These are phyloP conservation scores for Parastagonospora avenae DNA, from an alignment of 2,329 filamentous ascomycete genomes.

Conservation along the genomic window DNA sequence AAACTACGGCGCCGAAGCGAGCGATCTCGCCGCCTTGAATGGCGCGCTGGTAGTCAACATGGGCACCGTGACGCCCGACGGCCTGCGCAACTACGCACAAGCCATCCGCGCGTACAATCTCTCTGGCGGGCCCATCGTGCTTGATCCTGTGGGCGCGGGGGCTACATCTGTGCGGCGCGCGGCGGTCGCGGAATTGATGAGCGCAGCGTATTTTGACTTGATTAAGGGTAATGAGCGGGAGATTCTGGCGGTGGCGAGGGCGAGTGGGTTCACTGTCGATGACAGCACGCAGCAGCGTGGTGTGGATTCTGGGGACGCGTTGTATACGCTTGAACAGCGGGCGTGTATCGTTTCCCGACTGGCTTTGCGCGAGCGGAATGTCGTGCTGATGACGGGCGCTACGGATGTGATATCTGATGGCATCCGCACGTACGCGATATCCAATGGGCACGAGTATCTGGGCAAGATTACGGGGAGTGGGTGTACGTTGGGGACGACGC, in stretches of 20 bases:
- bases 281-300: slow-evolving; percentile 69
- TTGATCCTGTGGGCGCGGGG: slow-evolving; percentile 90
- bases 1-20: slow-evolving; percentile 80
- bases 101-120: slow-evolving; percentile 83
- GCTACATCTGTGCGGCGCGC: slow-evolving; percentile 75
- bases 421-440: slow-evolving; percentile 66
- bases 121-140: slow-evolving; percentile 74
- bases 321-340: slow-evolving; percentile 59
- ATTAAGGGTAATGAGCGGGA: slow-evolving; percentile 96
- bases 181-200: slow-evolving; percentile 73
- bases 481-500: slow-evolving; percentile 81
- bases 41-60: slow-evolving; percentile 90
- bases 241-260: slow-evolving; percentile 69
- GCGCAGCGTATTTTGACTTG: slow-evolving; percentile 77
- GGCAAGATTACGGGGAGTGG: slow-evolving; percentile 75
- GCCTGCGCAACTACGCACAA: slow-evolving; percentile 71
- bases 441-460: slow-evolving; percentile 77
- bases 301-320: slow-evolving; percentile 75
- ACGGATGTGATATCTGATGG: slow-evolving; percentile 82
- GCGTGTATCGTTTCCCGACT: slow-evolving; percentile 68
- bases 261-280: slow-evolving; percentile 55
- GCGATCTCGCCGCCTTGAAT: slow-evolving; percentile 76
- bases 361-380: slow-evolving; percentile 69
- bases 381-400: slow-evolving; percentile 82
- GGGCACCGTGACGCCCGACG: slow-evolving; percentile 84